Evolutionary conservation across 768 basidiomycete genomes (phyloP), one percentile per base, ranked within the genome.

Genomic region (Galerina marginata): DNA sequence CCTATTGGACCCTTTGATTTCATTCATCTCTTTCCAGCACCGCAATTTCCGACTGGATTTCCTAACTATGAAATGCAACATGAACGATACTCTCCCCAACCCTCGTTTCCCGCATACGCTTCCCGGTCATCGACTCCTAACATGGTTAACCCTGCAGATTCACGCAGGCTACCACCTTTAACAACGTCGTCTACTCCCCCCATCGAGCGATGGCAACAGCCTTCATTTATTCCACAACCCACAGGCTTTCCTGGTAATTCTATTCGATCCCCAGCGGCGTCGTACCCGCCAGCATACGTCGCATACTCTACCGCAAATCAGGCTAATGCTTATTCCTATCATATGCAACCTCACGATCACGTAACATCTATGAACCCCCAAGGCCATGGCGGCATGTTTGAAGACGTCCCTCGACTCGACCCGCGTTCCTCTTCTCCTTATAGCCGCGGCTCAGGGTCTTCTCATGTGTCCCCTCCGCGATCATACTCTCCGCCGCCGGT

Each of bases 261-360:
- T 66, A 83, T 89, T 70, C 86, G 88, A 63, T 87, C 88, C 11
- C 86, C 89, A 9, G 82, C 86, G 14, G 83, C 86, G 37, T 81
- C 83, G 23, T 91, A 89, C 72, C 82, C 86, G 23, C 58, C 80
- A 59, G 75, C 80, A 48, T 90, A 87, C 71, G 72, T 79, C 11
- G 72, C 76, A 46, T 87, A 86, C 67, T 74, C 81, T 14, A 62
- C 75, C 14, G 73, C 70, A 23, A 68, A 63, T 42, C 75, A 75
- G 64, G 64, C 74, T 61, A 70, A 72, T 57, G 64, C 74, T n/a
- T 82, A 82, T 66, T 71, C 74, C 14, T 84, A 84, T 68, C 75
- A 77, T 61, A 70, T 79, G 56, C 65, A 65, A 56, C 47, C 69
- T 15, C 72, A 75, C 47, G 75, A 77, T 36, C 77, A 75, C 42